phyloP scores from a whole-genome alignment of 305 asterid genomes.

The Solanum aculeatissimum region DNA sequence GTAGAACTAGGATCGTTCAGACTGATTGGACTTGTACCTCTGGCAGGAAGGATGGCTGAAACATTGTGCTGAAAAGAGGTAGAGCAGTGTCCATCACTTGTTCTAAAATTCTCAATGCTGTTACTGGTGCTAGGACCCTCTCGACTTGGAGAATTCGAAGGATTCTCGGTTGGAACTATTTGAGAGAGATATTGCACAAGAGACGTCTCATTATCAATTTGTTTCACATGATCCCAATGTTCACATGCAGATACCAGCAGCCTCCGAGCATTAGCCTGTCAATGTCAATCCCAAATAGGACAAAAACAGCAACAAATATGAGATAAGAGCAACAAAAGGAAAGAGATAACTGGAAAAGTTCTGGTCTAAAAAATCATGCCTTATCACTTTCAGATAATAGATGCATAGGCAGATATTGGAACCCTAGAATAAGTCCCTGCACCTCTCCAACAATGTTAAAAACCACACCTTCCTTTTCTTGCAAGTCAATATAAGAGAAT shows the following conservation, averaged over 20 bases:
- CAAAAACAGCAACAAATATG: not conserved
- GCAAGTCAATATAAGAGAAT: not conserved
- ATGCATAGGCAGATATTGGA: conserved; percentile 6
- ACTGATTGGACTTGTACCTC: not conserved
- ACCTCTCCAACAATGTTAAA: conserved; percentile 20
- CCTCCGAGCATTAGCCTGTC: conserved; percentile 19
- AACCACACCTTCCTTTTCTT: conserved; percentile 7
- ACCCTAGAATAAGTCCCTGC: conserved; percentile 16
- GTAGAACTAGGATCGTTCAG: not conserved
- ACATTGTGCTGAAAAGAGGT: not conserved
- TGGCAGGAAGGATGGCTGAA: not conserved
- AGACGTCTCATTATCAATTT: conserved; percentile 12
- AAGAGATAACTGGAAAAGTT: not conserved
- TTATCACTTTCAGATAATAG: conserved; percentile 8
- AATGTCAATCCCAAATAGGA: not conserved
- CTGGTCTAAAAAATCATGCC: conserved; percentile 4
- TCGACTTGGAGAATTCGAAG: not conserved
- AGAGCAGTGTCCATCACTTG: not conserved
- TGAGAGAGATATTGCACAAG: conserved; percentile 10
- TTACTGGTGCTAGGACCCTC: not conserved
- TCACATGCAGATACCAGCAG: conserved; percentile 21
- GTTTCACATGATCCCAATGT: not conserved
- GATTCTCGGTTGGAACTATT: not conserved
- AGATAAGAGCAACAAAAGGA: not conserved
- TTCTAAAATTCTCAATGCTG: not conserved